Evolutionary conservation across 371 early-diverging fungal species (phyloP).

Genomic region (Batkoa obscura): DNA sequence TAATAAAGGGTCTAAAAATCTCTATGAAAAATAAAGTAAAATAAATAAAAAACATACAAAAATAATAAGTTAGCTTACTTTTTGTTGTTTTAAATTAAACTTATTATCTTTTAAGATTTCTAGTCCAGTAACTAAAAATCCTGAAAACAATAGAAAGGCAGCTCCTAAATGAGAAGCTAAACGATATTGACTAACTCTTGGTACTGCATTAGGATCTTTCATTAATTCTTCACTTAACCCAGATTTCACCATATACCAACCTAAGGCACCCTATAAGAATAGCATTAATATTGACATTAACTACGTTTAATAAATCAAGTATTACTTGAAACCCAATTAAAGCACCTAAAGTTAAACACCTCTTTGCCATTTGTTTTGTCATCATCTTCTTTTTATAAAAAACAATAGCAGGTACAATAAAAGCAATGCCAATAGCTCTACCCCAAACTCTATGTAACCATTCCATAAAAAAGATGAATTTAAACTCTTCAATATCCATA

Average conservation of each 20-base stretch:
- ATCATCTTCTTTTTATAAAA: constrained; percentile 66
- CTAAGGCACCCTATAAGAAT: constrained; percentile 54
- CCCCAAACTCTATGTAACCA: constrained; percentile 93
- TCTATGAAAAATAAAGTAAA: not conserved
- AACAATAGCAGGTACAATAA: constrained; percentile 67
- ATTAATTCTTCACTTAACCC: constrained; percentile 67
- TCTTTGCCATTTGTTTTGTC: constrained; percentile 38
- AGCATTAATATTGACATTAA: not conserved
- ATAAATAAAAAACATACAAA: not conserved
- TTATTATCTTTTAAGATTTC: constrained; percentile 11
- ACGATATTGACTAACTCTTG: constrained; percentile 87
- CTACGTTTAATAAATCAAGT: not conserved
- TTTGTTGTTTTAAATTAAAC: not conserved
- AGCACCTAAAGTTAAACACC: constrained; percentile 48
- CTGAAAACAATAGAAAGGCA: constrained; percentile 73
- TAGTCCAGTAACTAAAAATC: constrained; percentile 56
- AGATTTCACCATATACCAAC: constrained; percentile 96
- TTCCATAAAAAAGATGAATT: constrained; percentile 91
- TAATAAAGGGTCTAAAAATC: constrained; percentile 18
- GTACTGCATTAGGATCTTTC: constrained; percentile 58
- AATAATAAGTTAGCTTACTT: not conserved
- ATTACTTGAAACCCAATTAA: constrained; percentile 68
- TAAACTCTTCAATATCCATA: constrained; percentile 82
- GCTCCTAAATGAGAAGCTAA: constrained; percentile 80
- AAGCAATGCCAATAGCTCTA: constrained; percentile 73